Conservation (phyloP, 2,329 filamentous ascomycete genomes). For the Scolecobasidium constrictum region DNA sequence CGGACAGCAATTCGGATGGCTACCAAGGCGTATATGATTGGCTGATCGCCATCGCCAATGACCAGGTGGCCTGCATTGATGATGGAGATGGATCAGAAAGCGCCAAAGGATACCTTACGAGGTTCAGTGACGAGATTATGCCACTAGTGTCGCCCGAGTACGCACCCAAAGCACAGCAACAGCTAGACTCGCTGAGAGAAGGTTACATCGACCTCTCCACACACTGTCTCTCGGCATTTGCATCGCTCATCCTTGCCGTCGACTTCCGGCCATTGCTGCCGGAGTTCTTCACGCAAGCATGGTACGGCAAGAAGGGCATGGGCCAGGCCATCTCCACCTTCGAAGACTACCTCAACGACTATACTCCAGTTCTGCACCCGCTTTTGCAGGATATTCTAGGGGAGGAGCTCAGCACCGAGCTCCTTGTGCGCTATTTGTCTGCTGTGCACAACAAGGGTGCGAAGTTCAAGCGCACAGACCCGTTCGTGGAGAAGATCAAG, state of each 20-base stretch:
- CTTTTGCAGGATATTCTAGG: constrained; percentile 84
- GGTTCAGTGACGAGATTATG: constrained; percentile 76
- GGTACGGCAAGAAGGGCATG: constrained; percentile 82
- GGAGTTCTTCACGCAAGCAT: constrained; percentile 82
- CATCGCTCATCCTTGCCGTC: constrained; percentile 74
- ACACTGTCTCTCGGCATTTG: constrained; percentile 82
- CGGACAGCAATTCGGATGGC: constrained; percentile 44
- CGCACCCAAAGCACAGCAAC: constrained; percentile 53
- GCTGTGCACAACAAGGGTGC: constrained; percentile 81
- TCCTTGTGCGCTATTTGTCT: constrained; percentile 75
- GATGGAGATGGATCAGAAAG: constrained; percentile 61
- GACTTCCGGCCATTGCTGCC: constrained; percentile 78
- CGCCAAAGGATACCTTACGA: constrained; percentile 70
- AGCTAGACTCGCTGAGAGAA: constrained; percentile 68
- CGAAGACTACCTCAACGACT: constrained; percentile 88
- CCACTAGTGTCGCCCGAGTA: constrained; percentile 72
- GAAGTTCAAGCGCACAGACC: constrained; percentile 77
- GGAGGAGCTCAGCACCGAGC: constrained; percentile 85
- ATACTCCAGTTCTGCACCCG: constrained; percentile 71
- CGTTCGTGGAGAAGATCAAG: constrained; percentile 86
- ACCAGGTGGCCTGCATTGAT: constrained; percentile 97
- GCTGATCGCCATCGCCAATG: constrained; percentile 93
- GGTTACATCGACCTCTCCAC: constrained; percentile 93
- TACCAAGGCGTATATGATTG: constrained; percentile 72
- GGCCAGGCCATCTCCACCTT: constrained; percentile 91